Evolutionary conservation across 192 early-diverging fungal genomes (phyloP).

Genomic region (Chytriomyces hyalinus): DNA sequence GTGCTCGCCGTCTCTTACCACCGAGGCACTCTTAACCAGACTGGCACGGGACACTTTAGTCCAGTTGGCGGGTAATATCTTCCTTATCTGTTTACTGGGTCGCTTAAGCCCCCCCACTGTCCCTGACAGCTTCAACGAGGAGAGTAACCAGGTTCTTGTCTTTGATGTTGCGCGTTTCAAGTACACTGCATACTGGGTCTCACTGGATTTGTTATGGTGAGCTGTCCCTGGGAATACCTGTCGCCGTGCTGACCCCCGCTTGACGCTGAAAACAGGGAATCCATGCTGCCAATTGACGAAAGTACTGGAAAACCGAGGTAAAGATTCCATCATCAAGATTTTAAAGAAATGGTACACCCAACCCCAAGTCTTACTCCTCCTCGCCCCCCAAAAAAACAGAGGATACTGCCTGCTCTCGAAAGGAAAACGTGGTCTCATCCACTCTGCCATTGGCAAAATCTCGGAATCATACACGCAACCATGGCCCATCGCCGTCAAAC

Average conservation of each 20-base stretch:
- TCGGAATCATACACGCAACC: conserved; percentile 1
- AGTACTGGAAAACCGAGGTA: conserved; percentile 37
- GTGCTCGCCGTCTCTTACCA: conserved; percentile 48
- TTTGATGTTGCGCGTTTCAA: conserved; percentile 58
- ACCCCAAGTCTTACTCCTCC: no score
- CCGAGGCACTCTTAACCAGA: conserved; percentile 49
- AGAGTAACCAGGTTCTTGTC: conserved; percentile 46
- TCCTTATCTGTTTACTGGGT: not conserved
- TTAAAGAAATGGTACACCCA: no score
- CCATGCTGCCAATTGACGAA: conserved; percentile 45
- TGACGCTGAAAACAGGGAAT: conserved; percentile 24
- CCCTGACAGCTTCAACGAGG: conserved; percentile 33
- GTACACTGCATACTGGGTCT: conserved; percentile 54
- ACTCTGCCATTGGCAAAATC: conserved; percentile 11
- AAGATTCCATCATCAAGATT: no score
- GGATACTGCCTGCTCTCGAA: conserved; percentile 18
- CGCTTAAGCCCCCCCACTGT: no score
- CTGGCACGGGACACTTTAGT: conserved; percentile 52
- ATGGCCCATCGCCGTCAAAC: conserved; percentile 4
- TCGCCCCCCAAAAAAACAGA: not conserved
- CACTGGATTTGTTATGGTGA: conserved; percentile 45
- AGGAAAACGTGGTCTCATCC: conserved; percentile 22
- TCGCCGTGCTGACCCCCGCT: not conserved
- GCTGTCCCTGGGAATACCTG: not conserved
- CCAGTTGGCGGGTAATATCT: conserved; percentile 35